Percentiles rank a stretch among this genome's conserved stretches.
These are phyloP conservation scores for Choiromyces venosus DNA, from an alignment of 495 filamentous ascomycete species.

Conservation along the genomic window DNA sequence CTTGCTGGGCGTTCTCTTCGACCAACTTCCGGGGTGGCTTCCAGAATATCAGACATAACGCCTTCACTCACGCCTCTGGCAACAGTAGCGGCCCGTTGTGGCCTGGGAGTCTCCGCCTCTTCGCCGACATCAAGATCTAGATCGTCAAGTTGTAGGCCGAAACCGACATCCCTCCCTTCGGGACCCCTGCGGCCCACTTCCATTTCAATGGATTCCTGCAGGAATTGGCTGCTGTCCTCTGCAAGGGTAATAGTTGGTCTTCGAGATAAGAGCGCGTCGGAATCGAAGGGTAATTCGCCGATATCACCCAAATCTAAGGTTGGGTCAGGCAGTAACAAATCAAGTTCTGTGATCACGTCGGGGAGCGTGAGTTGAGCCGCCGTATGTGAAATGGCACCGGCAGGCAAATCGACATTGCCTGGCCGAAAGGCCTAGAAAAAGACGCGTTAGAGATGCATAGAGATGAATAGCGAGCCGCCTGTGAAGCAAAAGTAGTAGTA, in stretches of 20 bases:
- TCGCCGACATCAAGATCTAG: conserved; percentile 48
- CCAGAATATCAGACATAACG: conserved; percentile 37
- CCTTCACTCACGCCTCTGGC: conserved; percentile 14
- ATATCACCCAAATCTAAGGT: conserved; percentile 66
- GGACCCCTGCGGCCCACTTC: conserved; percentile 45
- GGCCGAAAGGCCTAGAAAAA: conserved; percentile 63
- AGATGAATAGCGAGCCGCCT: not conserved
- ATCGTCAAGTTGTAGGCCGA: conserved; percentile 55
- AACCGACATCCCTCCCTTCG: conserved; percentile 44
- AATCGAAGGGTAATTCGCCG: conserved; percentile 46
- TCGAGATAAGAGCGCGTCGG: conserved; percentile 53
- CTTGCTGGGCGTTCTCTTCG: conserved; percentile 33
- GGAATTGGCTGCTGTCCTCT: conserved; percentile 58
- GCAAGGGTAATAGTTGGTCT: conserved; percentile 58
- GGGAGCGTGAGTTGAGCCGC: conserved; percentile 72
- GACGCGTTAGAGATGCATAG: conserved; percentile 41
- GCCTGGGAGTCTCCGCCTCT: conserved; percentile 46
- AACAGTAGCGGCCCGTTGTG: conserved; percentile 16
- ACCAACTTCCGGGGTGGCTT: conserved; percentile 46
- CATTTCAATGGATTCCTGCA: conserved; percentile 58
- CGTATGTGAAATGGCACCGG: conserved; percentile 54
- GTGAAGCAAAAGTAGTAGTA: not conserved
- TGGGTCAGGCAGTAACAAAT: conserved; percentile 73
- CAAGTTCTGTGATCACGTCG: conserved; percentile 82
- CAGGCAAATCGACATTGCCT: conserved; percentile 73